Evolutionary conservation across 1,284 basidiomycete genomes (phyloP), one percentile per base, ranked within the genome.

Genomic region (Malassezia vespertilionis): DNA sequence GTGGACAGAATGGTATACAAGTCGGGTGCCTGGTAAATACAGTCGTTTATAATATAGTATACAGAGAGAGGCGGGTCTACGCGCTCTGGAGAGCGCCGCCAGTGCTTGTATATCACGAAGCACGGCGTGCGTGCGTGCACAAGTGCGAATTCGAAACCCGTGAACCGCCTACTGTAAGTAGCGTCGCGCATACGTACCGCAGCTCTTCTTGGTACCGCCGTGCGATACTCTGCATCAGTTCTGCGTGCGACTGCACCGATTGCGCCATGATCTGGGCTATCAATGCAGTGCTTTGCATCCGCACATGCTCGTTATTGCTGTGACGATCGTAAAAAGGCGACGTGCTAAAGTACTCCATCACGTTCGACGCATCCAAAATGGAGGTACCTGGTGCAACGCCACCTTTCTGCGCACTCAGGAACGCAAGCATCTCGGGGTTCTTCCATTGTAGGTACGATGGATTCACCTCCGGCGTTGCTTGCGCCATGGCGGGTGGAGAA

Each of bases 261-360:
- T 21, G 31, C 4, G 37, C 38, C 28, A 38, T 26, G 17, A 28
- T 31, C 23, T 51, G 42, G 2, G 31, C 39, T 6, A 51, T 21
- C 1, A 45, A 22, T 7, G 27, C 44, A 7, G 48, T 43, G 40
- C 63, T 65, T 39, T 68, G 65, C 65, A 68, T 68, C 9, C 65
- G 60, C 24, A 68, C 63, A 52, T 64, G 57, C 52, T 68, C 61
- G 32, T 68, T 68, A 39, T 62, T 65, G 51, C 58, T 58, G 20
- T 56, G 46, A 12, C 57, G 49, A 24, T 65, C 65, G 47, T 60
- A 68, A 47, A 68, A 68, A 14, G 61, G 61, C 14, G 61, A 64
- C 21, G 53, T 60, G 27, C 58, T 57, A 38, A 68, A 68, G 44
- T 68, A 68, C 7, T 61, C 50, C 48, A 65, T 58, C 3, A 60